Conservation (phyloP, 1,284 basidiomycete species). For the Trametes hirsuta region DNA sequence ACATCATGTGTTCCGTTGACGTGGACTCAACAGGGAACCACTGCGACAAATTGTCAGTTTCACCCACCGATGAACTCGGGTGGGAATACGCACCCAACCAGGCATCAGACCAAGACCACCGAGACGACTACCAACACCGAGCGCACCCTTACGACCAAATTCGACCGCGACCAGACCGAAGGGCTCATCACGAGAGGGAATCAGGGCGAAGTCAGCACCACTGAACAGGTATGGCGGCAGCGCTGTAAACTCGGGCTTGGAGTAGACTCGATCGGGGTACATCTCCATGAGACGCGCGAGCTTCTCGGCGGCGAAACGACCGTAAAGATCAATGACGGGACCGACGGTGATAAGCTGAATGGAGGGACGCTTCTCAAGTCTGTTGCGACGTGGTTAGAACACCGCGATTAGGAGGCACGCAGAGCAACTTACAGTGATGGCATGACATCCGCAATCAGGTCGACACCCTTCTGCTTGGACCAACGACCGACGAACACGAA, state of each 20-base stretch:
- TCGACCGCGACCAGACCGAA: slow-evolving; percentile 95
- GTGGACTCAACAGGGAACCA: slow-evolving; percentile 96
- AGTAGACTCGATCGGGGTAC: slow-evolving; percentile 90
- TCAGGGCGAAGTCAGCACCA: slow-evolving; percentile 92
- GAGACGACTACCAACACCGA: slow-evolving; percentile 90
- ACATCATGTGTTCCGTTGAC: slow-evolving; percentile 90
- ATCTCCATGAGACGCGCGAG: slow-evolving; percentile 90
- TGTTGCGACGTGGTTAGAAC: slow-evolving; percentile 35
- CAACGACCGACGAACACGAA: slow-evolving; percentile 96
- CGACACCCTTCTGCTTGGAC: slow-evolving; percentile 97
- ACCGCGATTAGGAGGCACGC: background rate
- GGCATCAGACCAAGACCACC: slow-evolving; percentile 96
- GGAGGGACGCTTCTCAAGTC: slow-evolving; percentile 82
- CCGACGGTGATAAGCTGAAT: slow-evolving; percentile 90
- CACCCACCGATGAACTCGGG: background rate
- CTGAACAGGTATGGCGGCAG: slow-evolving; percentile 92
- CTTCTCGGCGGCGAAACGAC: slow-evolving; percentile 93
- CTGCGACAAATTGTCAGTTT: slow-evolving; percentile 41
- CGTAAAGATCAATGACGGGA: slow-evolving; percentile 92
- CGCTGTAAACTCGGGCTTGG: slow-evolving; percentile 92
- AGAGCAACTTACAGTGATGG: slow-evolving; percentile 67
- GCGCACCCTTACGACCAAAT: slow-evolving; percentile 92
- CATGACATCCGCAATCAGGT: slow-evolving; percentile 93
- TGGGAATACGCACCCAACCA: slow-evolving; percentile 76
- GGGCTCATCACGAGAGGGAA: slow-evolving; percentile 93